These are phyloP conservation scores for Lactarius akahatsu DNA, from an alignment of 768 basidiomycete genomes.

Conservation along the genomic window DNA sequence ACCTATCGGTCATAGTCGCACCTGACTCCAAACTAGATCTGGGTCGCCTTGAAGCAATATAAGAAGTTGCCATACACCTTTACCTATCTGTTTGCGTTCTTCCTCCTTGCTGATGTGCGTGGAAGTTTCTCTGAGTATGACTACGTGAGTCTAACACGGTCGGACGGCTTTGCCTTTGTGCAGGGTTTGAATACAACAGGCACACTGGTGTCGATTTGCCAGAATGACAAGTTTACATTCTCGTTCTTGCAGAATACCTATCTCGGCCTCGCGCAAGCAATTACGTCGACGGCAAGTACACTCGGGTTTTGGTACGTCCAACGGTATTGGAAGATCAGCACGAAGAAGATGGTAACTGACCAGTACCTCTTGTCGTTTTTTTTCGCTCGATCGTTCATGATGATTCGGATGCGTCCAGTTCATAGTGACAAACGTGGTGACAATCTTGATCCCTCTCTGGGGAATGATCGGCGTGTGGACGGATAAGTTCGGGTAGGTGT, in stretches of 20 bases:
- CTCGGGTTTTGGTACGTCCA: constrained; percentile 85
- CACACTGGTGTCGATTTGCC: constrained; percentile 71
- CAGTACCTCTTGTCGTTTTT: constrained; percentile 16
- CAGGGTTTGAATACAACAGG: constrained; percentile 83
- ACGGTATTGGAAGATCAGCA: constrained; percentile 70
- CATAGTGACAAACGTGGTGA: constrained; percentile 71
- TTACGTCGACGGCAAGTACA: constrained; percentile 67
- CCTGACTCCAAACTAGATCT: constrained; percentile 50
- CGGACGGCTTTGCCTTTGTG: not conserved
- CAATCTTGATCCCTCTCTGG: constrained; percentile 79
- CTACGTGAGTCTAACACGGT: not conserved
- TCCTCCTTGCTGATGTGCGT: constrained; percentile 74
- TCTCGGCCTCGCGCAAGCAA: constrained; percentile 69
- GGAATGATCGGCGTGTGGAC: constrained; percentile 88
- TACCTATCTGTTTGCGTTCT: constrained; percentile 71
- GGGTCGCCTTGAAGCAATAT: constrained; percentile 71
- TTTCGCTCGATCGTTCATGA: not conserved
- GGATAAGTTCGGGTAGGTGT: constrained; percentile 58
- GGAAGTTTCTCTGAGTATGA: not conserved
- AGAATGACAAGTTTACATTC: constrained; percentile 77
- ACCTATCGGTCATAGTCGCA: not conserved
- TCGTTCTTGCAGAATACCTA: constrained; percentile 82
- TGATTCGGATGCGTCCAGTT: constrained; percentile 45
- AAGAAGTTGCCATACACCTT: constrained; percentile 79
- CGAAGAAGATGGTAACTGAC: constrained; percentile 67